These are phyloP conservation scores for Starmerella vaccinii DNA, from an alignment of 805 yeast species.

Conservation along the genomic window DNA sequence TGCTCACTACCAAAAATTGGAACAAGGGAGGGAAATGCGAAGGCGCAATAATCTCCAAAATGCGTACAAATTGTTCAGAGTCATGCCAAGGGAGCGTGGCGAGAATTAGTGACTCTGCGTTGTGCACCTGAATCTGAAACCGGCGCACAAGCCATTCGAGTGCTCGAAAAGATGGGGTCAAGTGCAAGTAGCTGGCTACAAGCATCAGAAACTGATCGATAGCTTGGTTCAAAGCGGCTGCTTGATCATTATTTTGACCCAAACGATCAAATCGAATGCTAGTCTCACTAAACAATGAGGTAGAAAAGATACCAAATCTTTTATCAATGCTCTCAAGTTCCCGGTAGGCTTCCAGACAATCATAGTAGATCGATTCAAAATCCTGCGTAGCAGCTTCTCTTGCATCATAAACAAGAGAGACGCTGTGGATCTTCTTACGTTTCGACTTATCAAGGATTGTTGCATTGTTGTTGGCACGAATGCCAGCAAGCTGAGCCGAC, in stretches of 20 bases:
- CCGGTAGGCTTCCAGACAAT: constrained; percentile 63
- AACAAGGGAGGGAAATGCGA: constrained; percentile 62
- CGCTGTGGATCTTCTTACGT: constrained; percentile 77
- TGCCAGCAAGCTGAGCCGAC: constrained; percentile 69
- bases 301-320: constrained; percentile 60
- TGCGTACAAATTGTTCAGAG: constrained; percentile 60
- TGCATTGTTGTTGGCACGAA: constrained; percentile 41
- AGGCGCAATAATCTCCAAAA: constrained; percentile 58
- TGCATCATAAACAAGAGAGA: constrained; percentile 77
- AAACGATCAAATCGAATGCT: constrained; percentile 71
- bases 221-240: constrained; percentile 62
- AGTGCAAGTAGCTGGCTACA: constrained; percentile 63
- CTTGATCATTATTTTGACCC: constrained; percentile 69
- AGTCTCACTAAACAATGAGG: constrained; percentile 71
- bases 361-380: constrained; percentile 65
- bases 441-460: constrained; percentile 76
- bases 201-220: constrained; percentile 64
- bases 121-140: constrained; percentile 70
- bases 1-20: constrained; percentile 57
- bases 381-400: constrained; percentile 91
- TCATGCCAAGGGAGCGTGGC: constrained; percentile 73
- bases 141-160: constrained; percentile 93
- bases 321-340: constrained; percentile 63
- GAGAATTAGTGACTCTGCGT: constrained; percentile 60
- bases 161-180: constrained; percentile 68